Base-by-base conservation (phyloP, 1,139 yeast genomes). In the Nakaseomyces uthaithaninus region DNA sequence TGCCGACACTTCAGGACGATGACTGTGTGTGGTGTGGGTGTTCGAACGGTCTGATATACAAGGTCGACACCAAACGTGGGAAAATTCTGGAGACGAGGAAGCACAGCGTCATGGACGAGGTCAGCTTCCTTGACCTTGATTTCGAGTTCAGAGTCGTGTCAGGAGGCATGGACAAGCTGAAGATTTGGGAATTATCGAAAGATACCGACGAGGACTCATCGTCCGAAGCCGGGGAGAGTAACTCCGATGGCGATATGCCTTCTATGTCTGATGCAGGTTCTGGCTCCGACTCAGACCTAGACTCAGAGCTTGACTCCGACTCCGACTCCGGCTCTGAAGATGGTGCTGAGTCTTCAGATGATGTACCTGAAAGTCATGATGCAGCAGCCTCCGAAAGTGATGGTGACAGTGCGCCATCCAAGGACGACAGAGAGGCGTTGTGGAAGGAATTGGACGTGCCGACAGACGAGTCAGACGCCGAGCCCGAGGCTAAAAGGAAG, bases 1-100 rank as follows among this genome's bases (percentile, higher is more conserved):
- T 86, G 2, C 76, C 89, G 2, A 82, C 93, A 2, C 75, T 83
- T 72, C 80, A 81, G 50, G 77, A 77, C 40, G 85, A 80, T 41
- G 70, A 71, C 44, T 72, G 76, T 39, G 77, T 82, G 2, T 83
- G 86, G 80, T 84, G 93, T 47, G 96, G 95, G 4, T 80, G 81
- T 38, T 77, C 91, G 12, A 86, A 85, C 49, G 96, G 96, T n/a
- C 65, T 70, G 23, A 68, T 86, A 24, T 77, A 77, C 52, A 72
- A 83, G 48, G 72, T 86, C 23, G 76, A 87, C 57, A 73, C 75
- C 37, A 75, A 75, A 45, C 62, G 66, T 20, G 87, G 93, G 2
- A 75, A 72, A 50, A 71, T 81, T 6, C 68, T 77, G 12, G 91
- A 80, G 50, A 70, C 75, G 3, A 71, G 91, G 51, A 70, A 71